These are phyloP conservation scores for Phytophthora hybrid DNA, from an alignment of 352 stramenopile species.

Conservation along the genomic window DNA sequence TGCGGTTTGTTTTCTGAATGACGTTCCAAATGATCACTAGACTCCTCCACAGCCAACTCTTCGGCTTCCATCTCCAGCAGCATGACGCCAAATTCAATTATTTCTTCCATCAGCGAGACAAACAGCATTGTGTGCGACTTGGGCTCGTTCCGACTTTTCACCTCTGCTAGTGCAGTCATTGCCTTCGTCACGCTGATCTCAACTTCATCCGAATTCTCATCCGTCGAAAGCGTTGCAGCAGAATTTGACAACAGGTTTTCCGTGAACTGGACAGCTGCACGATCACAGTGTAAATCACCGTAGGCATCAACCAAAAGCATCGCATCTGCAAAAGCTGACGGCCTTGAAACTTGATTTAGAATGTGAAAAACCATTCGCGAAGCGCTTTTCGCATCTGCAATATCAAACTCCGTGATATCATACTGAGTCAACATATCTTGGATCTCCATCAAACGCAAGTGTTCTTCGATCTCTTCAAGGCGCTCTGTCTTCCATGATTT, in stretches of 20 bases:
- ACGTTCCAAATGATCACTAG: not conserved
- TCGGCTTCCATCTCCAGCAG: conserved; percentile 57
- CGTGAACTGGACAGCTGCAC: conserved; percentile 62
- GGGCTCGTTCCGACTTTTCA: conserved; percentile 48
- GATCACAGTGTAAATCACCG: conserved; percentile 57
- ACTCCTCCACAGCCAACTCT: not conserved
- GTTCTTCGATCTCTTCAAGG: conserved; percentile 65
- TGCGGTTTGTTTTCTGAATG: not conserved
- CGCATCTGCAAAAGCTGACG: conserved; percentile 62
- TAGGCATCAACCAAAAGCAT: conserved; percentile 73
- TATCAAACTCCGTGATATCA: conserved; percentile 61
- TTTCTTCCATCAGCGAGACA: conserved; percentile 62
- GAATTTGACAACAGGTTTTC: conserved; percentile 65
- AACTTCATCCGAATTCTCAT: conserved; percentile 21
- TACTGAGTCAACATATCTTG: conserved; percentile 80
- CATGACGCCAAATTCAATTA: conserved; percentile 51
- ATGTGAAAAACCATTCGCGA: conserved; percentile 67
- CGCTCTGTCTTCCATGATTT: conserved; percentile 52
- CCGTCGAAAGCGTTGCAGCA: not conserved
- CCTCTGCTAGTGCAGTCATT: conserved; percentile 44
- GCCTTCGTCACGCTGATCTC: conserved; percentile 23
- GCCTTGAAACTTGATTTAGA: conserved; percentile 53
- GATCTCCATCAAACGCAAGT: conserved; percentile 77
- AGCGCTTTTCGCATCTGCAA: conserved; percentile 57
- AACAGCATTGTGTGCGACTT: conserved; percentile 39